Evolutionary conservation across 2,329 filamentous ascomycete genomes (phyloP).

Genomic region (Dichotomopilus funicola): DNA sequence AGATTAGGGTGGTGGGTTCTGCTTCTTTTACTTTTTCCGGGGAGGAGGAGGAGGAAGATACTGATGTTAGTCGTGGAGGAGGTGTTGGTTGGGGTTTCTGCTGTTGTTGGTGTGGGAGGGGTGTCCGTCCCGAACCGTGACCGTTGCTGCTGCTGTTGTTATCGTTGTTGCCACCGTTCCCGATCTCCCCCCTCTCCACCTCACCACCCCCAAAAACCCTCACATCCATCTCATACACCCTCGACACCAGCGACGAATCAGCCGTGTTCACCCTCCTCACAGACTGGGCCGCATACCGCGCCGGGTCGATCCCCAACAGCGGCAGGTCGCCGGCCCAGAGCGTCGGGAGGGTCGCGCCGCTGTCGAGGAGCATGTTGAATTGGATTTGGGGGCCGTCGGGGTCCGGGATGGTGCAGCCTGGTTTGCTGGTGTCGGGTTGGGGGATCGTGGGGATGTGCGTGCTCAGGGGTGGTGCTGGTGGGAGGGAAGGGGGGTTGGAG

Average conservation of each 20-base stretch:
- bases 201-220: background rate
- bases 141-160: background rate
- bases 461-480: background rate
- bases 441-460: background rate
- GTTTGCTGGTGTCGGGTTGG: background rate
- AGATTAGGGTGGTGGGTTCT: slow-evolving; percentile 12
- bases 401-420: slow-evolving; percentile 6
- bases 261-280: slow-evolving; percentile 16
- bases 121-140: background rate
- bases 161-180: background rate
- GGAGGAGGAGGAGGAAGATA: no score
- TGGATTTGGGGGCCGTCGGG: slow-evolving; percentile 25
- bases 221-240: slow-evolving; percentile 19
- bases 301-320: slow-evolving; percentile 29
- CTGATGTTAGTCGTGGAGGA: background rate
- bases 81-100: background rate
- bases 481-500: background rate
- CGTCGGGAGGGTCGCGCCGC: slow-evolving; percentile 37
- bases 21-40: background rate
- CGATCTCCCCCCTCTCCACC: background rate
- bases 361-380: slow-evolving; percentile 36
- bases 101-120: background rate
- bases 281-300: slow-evolving; percentile 33
- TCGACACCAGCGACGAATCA: slow-evolving; percentile 19
- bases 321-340: slow-evolving; percentile 32